A percentile compares a stretch with the other conserved stretches of the same genome.
These are phyloP conservation scores for Aplosporella prunicola DNA, from an alignment of 2,329 filamentous ascomycete genomes.

Conservation along the genomic window DNA sequence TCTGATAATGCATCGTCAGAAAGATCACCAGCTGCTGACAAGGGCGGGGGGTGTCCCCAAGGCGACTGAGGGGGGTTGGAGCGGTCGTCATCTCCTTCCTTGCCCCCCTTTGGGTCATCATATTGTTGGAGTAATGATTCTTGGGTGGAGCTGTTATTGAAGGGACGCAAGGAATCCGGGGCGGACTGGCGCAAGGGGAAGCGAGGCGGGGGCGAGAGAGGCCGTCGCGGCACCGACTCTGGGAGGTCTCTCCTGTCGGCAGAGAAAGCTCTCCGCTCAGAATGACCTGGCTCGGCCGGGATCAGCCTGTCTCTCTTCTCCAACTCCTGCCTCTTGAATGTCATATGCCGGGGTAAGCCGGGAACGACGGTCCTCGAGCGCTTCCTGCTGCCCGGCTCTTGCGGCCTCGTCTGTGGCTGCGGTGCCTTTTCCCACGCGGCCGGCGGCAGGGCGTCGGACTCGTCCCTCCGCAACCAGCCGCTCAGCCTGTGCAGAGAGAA, in stretches of 20 bases:
- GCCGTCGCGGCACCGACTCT: constrained; percentile 51
- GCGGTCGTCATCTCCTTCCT: constrained; percentile 22
- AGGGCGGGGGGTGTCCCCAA: constrained; percentile 11
- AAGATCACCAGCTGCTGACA: constrained; percentile 20
- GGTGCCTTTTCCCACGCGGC: constrained; percentile 23
- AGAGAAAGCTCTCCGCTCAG: constrained; percentile 67
- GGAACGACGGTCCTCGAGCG: constrained; percentile 57
- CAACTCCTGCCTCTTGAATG: constrained; percentile 74
- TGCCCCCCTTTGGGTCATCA: constrained; percentile 1
- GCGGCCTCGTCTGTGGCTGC: constrained; percentile 20
- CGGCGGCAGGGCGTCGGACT: constrained; percentile 20
- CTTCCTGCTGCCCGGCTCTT: constrained; percentile 16
- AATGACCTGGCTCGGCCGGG: constrained; percentile 51
- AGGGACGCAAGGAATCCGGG: constrained; percentile 28
- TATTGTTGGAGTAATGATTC: constrained; percentile 4
- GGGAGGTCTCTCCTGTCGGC: constrained; percentile 55
- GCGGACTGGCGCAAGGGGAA: constrained; percentile 30
- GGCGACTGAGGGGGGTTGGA: constrained; percentile 20
- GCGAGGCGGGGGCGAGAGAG: constrained; percentile 31
- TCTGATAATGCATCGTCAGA: constrained; percentile 25
- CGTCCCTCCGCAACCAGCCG: constrained; percentile 32
- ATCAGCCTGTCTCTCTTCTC: constrained; percentile 67
- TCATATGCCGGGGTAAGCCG: constrained; percentile 64
- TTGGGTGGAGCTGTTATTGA: constrained; percentile 15
- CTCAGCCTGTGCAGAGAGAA: constrained; percentile 31